These are phyloP conservation scores for Trichomonas gallinae DNA, from an alignment of 208 protist species.

Conservation along the genomic window DNA sequence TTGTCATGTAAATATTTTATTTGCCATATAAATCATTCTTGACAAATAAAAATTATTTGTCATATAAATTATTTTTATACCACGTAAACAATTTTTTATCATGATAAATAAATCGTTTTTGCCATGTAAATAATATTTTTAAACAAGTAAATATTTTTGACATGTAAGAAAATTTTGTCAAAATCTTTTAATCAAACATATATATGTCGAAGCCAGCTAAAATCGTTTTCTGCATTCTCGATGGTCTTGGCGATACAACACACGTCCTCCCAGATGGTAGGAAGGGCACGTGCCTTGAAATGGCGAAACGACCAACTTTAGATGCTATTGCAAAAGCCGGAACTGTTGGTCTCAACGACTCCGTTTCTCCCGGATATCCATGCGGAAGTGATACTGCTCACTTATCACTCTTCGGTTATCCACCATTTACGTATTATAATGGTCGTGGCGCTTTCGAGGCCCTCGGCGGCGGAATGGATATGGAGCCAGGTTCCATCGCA, in stretches of 20 bases:
- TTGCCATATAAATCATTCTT: neutral
- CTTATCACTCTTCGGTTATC: neutral
- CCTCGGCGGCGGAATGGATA: neutral
- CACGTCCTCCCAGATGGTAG: neutral
- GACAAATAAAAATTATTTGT: neutral
- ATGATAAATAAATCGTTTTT: no score
- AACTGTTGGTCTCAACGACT: neutral
- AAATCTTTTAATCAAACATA: no score
- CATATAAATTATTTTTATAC: neutral
- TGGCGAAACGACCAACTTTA: neutral
- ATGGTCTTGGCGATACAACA: neutral
- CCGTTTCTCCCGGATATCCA: neutral
- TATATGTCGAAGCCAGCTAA: neutral
- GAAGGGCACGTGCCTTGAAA: neutral
- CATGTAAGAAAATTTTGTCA: no score
- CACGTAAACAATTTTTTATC: no score
- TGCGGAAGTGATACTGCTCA: conserved; percentile 23
- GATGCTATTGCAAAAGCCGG: neutral
- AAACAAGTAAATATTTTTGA: no score
- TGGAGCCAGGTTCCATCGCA: neutral
- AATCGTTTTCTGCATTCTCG: neutral
- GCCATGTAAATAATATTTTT: no score
- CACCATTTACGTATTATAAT: conserved; percentile 23
- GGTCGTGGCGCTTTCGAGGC: conserved; percentile 18
- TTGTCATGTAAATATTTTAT: neutral